A percentile compares a stretch with the other conserved stretches of the same genome.
phyloP scores from a whole-genome alignment of 2,329 filamentous ascomycete species.

The Cercospora sesami region DNA sequence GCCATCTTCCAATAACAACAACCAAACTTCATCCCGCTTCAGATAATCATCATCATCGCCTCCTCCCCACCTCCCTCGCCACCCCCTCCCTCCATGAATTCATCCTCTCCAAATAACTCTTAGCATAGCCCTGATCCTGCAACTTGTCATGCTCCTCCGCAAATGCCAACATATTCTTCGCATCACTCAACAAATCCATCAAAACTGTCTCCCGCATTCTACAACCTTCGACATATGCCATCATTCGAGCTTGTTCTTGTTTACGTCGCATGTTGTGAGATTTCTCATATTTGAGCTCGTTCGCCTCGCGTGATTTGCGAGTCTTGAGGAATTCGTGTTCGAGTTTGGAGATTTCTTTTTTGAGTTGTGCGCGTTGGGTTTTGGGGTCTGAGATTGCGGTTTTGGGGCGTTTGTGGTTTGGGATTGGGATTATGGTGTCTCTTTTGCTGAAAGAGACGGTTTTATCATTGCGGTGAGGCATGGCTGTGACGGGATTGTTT shows the following conservation, averaged over 20 bases:
- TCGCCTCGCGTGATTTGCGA: neutral
- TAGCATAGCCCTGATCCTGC: neutral
- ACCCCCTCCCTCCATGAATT: slow-evolving; percentile 1
- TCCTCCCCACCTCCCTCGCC: neutral
- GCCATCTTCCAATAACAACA: neutral
- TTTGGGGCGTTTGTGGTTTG: neutral
- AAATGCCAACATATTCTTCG: neutral
- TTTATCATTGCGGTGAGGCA: neutral
- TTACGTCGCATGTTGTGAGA: neutral
- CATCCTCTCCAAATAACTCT: slow-evolving; percentile 7
- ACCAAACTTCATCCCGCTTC: too few species aligned
- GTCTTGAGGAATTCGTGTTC: slow-evolving; percentile 5
- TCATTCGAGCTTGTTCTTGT: slow-evolving; percentile 8
- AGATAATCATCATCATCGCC: neutral
- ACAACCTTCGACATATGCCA: slow-evolving; percentile 7
- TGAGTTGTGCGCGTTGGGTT: neutral
- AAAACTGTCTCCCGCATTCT: slow-evolving; percentile 3
- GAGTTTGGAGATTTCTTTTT: slow-evolving; percentile 2
- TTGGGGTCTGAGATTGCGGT: neutral
- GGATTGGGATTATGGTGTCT: neutral
- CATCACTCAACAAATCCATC: neutral
- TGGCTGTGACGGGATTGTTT: neutral
- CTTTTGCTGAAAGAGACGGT: slow-evolving; percentile 1
- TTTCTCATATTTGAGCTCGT: slow-evolving; percentile 2
- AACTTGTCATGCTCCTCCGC: neutral